These are phyloP conservation scores for Prunus davidiana DNA, from an alignment of 306 rosid genomes.

Conservation along the genomic window DNA sequence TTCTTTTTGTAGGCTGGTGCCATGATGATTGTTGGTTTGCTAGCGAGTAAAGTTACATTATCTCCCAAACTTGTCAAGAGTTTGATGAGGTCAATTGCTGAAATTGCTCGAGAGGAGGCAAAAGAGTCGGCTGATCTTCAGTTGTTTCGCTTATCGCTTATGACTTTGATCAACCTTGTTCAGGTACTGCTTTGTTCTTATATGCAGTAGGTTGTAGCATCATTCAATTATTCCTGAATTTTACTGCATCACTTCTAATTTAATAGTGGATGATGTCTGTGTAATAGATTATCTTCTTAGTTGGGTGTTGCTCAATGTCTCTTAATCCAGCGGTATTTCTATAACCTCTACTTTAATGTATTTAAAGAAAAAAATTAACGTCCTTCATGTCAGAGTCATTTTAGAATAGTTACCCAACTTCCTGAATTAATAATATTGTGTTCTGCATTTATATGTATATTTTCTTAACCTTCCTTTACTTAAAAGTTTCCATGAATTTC, in stretches of 20 bases:
- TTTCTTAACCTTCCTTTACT: conserved; percentile 17
- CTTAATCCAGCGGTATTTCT: background rate
- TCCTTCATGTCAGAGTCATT: background rate
- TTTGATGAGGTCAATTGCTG: conserved; percentile 66
- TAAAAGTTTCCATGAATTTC: conserved; percentile 19
- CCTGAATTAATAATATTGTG: background rate
- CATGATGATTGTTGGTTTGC: conserved; percentile 79
- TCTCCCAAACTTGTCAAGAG: conserved; percentile 73
- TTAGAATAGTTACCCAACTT: background rate
- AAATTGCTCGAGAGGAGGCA: conserved; percentile 61
- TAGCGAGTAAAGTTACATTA: conserved; percentile 66
- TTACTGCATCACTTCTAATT: background rate
- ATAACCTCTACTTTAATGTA: background rate
- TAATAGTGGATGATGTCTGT: background rate
- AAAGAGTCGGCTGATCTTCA: conserved; percentile 60
- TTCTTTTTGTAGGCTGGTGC: conserved; percentile 72
- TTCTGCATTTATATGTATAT: background rate
- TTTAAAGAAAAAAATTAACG: background rate
- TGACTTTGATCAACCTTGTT: conserved; percentile 75
- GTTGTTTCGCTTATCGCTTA: conserved; percentile 71
- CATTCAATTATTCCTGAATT: background rate
- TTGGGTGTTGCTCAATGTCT: background rate
- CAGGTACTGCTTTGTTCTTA: conserved; percentile 56
- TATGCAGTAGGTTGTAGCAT: background rate
- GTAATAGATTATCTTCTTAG: background rate